Conservation (phyloP, 2,329 filamentous ascomycete genomes). For the Pseudogymnoascus sp. region DNA sequence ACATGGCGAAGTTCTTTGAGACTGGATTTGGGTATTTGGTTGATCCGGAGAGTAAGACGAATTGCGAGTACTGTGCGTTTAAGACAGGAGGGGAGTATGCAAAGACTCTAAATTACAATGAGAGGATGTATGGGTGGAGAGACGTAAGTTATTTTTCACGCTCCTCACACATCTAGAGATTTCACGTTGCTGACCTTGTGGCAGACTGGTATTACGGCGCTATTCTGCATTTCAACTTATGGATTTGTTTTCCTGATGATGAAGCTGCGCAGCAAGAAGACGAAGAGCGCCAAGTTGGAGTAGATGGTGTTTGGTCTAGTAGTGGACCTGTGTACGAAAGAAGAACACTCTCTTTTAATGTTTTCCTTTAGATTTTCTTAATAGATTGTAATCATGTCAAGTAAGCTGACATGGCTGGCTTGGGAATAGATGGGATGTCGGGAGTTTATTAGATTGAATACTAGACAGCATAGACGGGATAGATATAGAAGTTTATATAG, state of each 20-base stretch:
- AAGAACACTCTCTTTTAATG: slow-evolving; percentile 1
- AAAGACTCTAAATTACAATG: slow-evolving; percentile 47
- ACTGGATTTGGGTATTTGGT: slow-evolving; percentile 38
- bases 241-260: slow-evolving; percentile 35
- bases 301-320: slow-evolving; percentile 7
- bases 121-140: slow-evolving; percentile 59
- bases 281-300: slow-evolving; percentile 30
- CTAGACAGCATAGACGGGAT: not conserved
- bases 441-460: not conserved
- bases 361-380: slow-evolving; percentile 1
- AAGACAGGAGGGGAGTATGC: slow-evolving; percentile 51
- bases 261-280: slow-evolving; percentile 37
- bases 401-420: not conserved
- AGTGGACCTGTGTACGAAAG: slow-evolving; percentile 6
- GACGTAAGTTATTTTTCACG: slow-evolving; percentile 32
- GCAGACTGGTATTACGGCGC: slow-evolving; percentile 38
- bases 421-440: not conserved
- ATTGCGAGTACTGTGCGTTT: slow-evolving; percentile 56
- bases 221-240: slow-evolving; percentile 35
- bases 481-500: not conserved
- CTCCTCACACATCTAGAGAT: slow-evolving; percentile 36
- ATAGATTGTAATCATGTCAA: not conserved
- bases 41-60: slow-evolving; percentile 49
- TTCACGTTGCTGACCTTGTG: slow-evolving; percentile 49
- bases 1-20: slow-evolving; percentile 29